Percentiles rank a stretch among this genome's conserved stretches.
Evolutionary conservation across 169 alveolate genomes (phyloP).

Genomic region (Plasmodium relictum): DNA sequence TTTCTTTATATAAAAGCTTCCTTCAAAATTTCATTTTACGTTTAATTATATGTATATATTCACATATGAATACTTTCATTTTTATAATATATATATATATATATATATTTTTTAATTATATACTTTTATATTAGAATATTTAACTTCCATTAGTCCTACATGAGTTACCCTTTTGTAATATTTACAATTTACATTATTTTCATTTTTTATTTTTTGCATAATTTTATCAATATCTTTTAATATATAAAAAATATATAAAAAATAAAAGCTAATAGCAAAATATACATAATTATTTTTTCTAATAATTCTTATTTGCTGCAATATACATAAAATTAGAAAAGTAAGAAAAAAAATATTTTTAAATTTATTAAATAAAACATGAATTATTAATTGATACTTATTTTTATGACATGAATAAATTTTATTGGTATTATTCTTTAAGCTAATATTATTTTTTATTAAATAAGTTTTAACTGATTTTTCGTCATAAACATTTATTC

Average conservation of each 20-base stretch:
- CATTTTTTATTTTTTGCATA: not conserved
- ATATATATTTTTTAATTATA: not conserved
- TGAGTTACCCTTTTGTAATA: slow-evolving; percentile 31
- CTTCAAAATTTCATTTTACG: too few species aligned
- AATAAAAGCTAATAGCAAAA: slow-evolving; percentile 10
- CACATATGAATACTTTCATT: too few species aligned
- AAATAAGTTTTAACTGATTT: slow-evolving; percentile 5
- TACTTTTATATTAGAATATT: slow-evolving; percentile 17
- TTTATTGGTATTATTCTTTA: not conserved
- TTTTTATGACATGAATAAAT: slow-evolving; percentile 12
- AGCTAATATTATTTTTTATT: not conserved
- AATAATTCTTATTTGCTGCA: slow-evolving; percentile 18
- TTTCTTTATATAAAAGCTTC: too few species aligned
- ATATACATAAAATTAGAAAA: slow-evolving; percentile 15
- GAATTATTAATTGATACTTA: slow-evolving; percentile 10
- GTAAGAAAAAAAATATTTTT: slow-evolving; percentile 6
- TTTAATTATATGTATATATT: too few species aligned
- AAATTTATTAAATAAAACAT: slow-evolving; percentile 2
- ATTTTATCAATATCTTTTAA: slow-evolving; percentile 19
- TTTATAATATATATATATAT: not conserved
- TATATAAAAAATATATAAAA: slow-evolving; percentile 10
- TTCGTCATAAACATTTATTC: slow-evolving; percentile 23
- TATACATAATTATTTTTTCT: slow-evolving; percentile 18
- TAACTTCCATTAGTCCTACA: slow-evolving; percentile 30
- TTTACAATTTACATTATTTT: not conserved